Percentiles rank a stretch among this genome's conserved stretches.
These are phyloP conservation scores for Diaporthe helianthi DNA, from an alignment of 2,329 filamentous ascomycete species.

Conservation along the genomic window DNA sequence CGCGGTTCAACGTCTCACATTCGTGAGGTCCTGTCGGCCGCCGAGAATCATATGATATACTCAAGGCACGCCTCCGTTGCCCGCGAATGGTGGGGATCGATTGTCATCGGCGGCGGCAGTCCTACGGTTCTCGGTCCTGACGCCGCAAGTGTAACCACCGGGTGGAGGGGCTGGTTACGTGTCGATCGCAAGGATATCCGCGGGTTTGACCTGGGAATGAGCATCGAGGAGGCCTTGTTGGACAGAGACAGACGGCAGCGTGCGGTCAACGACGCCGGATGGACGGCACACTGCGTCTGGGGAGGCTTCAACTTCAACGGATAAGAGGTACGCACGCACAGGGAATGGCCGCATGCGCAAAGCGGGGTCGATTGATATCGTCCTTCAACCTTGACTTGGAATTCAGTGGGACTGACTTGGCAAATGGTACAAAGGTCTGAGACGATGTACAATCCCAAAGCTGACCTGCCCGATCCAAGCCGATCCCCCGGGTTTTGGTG, in stretches of 20 bases:
- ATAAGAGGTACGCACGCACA: neutral
- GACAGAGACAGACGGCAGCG: slow-evolving; percentile 49
- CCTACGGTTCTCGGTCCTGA: slow-evolving; percentile 39
- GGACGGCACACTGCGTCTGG: slow-evolving; percentile 57
- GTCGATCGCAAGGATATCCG: slow-evolving; percentile 53
- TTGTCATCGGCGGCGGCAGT: slow-evolving; percentile 56
- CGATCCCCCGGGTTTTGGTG: slow-evolving; percentile 23
- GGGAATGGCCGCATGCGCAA: neutral
- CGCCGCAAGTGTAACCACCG: slow-evolving; percentile 38
- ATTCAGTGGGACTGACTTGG: slow-evolving; percentile 11
- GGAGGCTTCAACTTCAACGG: slow-evolving; percentile 54
- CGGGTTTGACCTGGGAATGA: slow-evolving; percentile 49
- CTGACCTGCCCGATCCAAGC: neutral
- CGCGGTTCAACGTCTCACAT: slow-evolving; percentile 37
- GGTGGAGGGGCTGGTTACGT: slow-evolving; percentile 60
- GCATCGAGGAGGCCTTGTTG: slow-evolving; percentile 53
- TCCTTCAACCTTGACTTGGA: neutral
- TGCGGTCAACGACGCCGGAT: slow-evolving; percentile 52
- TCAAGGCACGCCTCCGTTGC: slow-evolving; percentile 50
- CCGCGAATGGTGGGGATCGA: slow-evolving; percentile 65
- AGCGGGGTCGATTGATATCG: neutral
- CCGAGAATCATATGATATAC: slow-evolving; percentile 60
- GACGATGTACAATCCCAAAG: neutral
- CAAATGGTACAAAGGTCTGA: slow-evolving; percentile 5
- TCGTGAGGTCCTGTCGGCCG: slow-evolving; percentile 48